Base-by-base conservation (phyloP, 179 eudicot genomes). In the Drosera spatulata region DNA sequence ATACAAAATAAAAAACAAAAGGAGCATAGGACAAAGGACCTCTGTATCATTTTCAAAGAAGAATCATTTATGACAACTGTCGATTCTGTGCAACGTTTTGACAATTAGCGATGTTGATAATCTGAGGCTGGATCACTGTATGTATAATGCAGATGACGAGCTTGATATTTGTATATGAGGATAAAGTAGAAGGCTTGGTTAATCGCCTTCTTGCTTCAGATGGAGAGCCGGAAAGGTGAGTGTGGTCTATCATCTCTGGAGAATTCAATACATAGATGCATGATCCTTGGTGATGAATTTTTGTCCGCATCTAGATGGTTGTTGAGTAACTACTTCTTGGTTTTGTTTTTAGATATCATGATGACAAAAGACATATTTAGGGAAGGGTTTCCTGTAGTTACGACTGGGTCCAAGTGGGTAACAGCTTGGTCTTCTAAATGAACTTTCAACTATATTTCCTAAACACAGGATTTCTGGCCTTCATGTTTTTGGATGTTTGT, bases 121-220 rank as follows among this genome's bases (percentile, higher is more conserved):
- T 46, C 52, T 46, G 58, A 60, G 69, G 53, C 65, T 22, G 56
- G 56, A n/a, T n/a, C n/a, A n/a, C n/a, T n/a, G n/a, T n/a, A n/a
- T 66, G 56, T 64, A 41, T 72, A 56, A 70, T 78, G 75, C 87
- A 91, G 97, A 85, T 77, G 71, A 81, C 82, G 72, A 80, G 69
- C 46, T 71, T 91, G 77, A 80, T 53, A 46, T 73, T 83, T 40
- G 54, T 85, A 41, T 91, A 68, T 56, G 80, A 82, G 62, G 91
- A 88, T 58, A 85, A 85, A 69, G 96, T 80, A 75, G 82, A 85
- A 79, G 72, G 70, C 47, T 74, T 91, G 80, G 85, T 81, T 61
- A 75, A 77, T 60, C 79, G 63, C 67, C 83, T 91, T 75, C 74
- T 91, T 75, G 55, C 73, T 68, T 76, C 72, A 65, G 82, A 82